Percentiles rank a stretch among this genome's conserved stretches.
phyloP scores from a whole-genome alignment of 441 rosid species.

The Erodium moschatum region DNA sequence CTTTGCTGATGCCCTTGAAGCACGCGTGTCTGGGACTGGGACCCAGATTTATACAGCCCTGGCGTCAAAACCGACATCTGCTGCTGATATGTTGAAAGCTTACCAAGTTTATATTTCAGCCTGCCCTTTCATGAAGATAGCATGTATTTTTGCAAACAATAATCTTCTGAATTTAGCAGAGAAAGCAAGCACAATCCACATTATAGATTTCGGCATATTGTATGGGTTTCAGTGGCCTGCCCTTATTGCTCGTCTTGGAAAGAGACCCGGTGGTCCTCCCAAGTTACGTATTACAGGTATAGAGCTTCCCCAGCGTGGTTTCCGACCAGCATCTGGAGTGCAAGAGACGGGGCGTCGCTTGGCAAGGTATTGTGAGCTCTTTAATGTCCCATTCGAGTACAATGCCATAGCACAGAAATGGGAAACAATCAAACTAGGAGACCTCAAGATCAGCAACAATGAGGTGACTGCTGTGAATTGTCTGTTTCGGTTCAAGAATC shows the following conservation, averaged over 20 bases:
- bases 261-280: constrained; percentile 45
- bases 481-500: constrained; percentile 22
- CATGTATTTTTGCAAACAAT: constrained; percentile 19
- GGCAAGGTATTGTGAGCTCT: constrained; percentile 45
- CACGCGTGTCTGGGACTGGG: not conserved
- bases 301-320: constrained; percentile 50
- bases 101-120: constrained; percentile 22
- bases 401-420: constrained; percentile 50
- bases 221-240: constrained; percentile 64
- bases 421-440: constrained; percentile 35
- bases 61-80: constrained; percentile 18
- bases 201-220: constrained; percentile 67
- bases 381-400: constrained; percentile 53
- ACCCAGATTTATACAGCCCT: not conserved
- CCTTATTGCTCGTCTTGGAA: constrained; percentile 41
- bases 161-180: constrained; percentile 15
- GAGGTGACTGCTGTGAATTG: constrained; percentile 28
- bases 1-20: constrained; percentile 5
- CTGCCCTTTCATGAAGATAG: constrained; percentile 21
- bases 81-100: constrained; percentile 20
- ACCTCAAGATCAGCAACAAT: constrained; percentile 20
- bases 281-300: constrained; percentile 59
- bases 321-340: constrained; percentile 56
- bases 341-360: constrained; percentile 46
- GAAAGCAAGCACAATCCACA: constrained; percentile 23